A percentile compares a stretch with the other conserved stretches of the same genome.
Evolutionary conservation across 192 early-diverging fungal species (phyloP).

Genomic region (Podila verticillata): DNA sequence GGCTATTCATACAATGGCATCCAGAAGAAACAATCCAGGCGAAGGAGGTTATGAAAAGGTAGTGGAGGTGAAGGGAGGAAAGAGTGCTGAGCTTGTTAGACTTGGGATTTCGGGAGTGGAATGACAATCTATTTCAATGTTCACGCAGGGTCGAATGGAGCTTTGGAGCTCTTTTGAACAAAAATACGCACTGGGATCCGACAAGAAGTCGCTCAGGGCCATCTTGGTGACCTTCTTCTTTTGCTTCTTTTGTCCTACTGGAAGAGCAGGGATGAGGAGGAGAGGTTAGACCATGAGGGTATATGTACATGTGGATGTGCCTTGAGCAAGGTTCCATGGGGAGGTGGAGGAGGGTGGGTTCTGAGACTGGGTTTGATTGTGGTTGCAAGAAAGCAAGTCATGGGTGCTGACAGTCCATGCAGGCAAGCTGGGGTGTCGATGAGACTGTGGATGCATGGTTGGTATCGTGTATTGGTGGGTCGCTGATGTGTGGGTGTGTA

Average conservation of each 20-base stretch:
- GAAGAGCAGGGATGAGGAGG: not conserved
- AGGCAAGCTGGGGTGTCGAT: not conserved
- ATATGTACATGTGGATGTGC: not conserved
- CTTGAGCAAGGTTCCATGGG: not conserved
- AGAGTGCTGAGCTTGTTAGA: not conserved
- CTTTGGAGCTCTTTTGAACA: conserved; percentile 6
- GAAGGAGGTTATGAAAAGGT: not conserved
- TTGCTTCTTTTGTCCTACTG: conserved; percentile 56
- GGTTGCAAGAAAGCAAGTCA: not conserved
- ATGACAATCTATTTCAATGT: conserved; percentile 17
- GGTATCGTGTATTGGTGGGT: not conserved
- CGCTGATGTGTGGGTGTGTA: not conserved
- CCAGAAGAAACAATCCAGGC: not conserved
- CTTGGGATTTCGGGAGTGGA: conserved; percentile 11
- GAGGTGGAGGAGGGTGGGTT: not conserved
- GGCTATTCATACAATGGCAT: conserved; percentile 34
- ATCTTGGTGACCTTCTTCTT: conserved; percentile 92
- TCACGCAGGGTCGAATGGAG: conserved; percentile 42
- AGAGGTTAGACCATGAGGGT: not conserved
- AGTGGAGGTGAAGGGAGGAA: conserved; percentile 5
- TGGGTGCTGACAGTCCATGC: not conserved
- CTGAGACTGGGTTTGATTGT: conserved; percentile 3
- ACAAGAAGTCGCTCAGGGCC: conserved; percentile 86
- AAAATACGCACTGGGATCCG: conserved; percentile 66
- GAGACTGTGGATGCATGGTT: not conserved